Evolutionary conservation across 768 basidiomycete species (phyloP).

Genomic region (Pleurotus djamor): DNA sequence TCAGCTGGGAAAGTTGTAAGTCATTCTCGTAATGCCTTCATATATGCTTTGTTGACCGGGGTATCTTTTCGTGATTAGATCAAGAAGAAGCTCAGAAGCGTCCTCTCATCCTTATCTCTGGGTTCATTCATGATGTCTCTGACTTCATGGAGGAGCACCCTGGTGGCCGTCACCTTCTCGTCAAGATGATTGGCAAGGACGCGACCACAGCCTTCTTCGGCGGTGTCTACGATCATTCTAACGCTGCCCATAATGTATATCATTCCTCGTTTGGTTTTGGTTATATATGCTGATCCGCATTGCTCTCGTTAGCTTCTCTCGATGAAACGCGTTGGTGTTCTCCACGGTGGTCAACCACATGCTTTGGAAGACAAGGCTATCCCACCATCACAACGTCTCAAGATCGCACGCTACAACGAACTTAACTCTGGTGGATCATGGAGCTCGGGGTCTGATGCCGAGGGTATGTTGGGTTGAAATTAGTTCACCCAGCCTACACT

Average conservation of each 20-base stretch:
- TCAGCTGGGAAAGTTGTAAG: conserved; percentile 85
- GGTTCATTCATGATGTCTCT: conserved; percentile 89
- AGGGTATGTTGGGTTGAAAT: conserved; percentile 12
- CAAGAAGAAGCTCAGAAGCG: conserved; percentile 77
- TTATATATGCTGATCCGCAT: neutral
- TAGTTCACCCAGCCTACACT: neutral
- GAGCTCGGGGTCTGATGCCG: conserved; percentile 9
- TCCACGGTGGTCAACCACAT: conserved; percentile 50
- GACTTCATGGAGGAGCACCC: conserved; percentile 89
- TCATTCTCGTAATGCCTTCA: conserved; percentile 5
- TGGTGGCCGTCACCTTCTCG: conserved; percentile 80
- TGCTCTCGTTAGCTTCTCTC: conserved; percentile 37
- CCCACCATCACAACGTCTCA: conserved; percentile 40
- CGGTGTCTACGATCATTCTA: conserved; percentile 59
- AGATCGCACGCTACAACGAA: conserved; percentile 13
- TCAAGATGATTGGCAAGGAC: conserved; percentile 84
- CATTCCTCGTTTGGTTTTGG: neutral
- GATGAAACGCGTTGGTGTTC: conserved; percentile 59
- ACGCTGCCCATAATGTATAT: conserved; percentile 52
- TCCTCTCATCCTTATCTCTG: conserved; percentile 81
- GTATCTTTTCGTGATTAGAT: conserved; percentile 38
- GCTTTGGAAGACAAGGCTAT: conserved; percentile 43
- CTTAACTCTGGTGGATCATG: conserved; percentile 7
- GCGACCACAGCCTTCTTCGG: conserved; percentile 94
- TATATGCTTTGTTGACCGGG: too few relatives aligned